Conservation (phyloP, 2,329 filamentous ascomycete species). For the Microcera coccophila region DNA sequence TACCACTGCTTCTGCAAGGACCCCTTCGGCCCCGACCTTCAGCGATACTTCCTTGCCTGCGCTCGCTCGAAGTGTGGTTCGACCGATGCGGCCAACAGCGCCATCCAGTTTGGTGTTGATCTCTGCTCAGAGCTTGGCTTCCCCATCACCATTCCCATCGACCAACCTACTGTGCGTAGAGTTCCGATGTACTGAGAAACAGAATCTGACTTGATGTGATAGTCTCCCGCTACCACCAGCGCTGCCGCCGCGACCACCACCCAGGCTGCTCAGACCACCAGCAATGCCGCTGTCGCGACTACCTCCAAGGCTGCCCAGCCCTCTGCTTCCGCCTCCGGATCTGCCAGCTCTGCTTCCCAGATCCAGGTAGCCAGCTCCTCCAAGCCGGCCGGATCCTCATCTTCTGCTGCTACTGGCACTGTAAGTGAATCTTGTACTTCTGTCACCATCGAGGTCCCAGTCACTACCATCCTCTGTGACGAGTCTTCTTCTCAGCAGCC, state of each 20-base stretch:
- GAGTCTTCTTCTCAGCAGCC: too few relatives aligned
- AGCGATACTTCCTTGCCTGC: conserved; percentile 23
- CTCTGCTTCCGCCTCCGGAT: neutral
- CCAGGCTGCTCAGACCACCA: neutral
- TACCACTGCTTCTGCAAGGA: conserved; percentile 30
- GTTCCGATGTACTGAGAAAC: neutral
- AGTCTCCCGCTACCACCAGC: conserved; percentile 1
- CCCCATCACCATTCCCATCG: conserved; percentile 3
- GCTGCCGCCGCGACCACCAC: neutral
- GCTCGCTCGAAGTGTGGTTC: conserved; percentile 12
- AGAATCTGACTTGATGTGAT: neutral
- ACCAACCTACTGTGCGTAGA: neutral
- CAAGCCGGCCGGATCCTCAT: neutral
- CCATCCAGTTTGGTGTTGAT: conserved; percentile 18
- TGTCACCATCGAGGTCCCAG: neutral
- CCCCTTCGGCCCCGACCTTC: conserved; percentile 10
- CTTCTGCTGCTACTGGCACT: conserved; percentile 1
- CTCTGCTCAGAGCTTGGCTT: conserved; percentile 27
- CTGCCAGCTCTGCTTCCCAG: neutral
- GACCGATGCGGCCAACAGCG: conserved; percentile 8
- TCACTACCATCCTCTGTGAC: neutral
- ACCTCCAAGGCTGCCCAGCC: neutral
- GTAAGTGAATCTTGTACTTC: neutral
- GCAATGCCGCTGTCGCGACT: neutral
- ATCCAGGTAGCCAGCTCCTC: neutral